phyloP scores from a whole-genome alignment of 352 stramenopile genomes.

The Pythium oligandrum region DNA sequence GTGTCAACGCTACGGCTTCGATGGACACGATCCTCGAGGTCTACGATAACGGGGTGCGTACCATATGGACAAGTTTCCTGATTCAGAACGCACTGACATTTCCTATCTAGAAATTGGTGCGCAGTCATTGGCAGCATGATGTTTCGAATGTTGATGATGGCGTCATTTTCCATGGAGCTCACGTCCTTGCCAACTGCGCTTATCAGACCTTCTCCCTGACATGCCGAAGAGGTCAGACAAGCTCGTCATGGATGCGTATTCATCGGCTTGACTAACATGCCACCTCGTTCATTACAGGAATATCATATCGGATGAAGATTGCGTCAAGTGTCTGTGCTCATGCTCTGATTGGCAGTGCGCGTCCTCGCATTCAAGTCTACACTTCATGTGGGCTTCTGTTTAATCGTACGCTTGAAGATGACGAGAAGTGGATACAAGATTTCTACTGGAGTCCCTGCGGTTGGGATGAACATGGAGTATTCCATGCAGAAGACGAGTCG shows the following conservation, averaged over 20 bases:
- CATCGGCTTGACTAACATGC: no score
- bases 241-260: not conserved
- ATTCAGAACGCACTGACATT: no score
- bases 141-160: no score
- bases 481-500: slow-evolving; percentile 10
- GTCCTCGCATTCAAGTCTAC: slow-evolving; percentile 51
- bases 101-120: not conserved
- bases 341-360: slow-evolving; percentile 9
- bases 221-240: slow-evolving; percentile 8
- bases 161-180: no score
- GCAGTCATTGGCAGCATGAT: slow-evolving; percentile 11
- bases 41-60: slow-evolving; percentile 28
- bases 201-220: slow-evolving; percentile 12
- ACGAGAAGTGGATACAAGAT: slow-evolving; percentile 22
- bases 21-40: slow-evolving; percentile 50
- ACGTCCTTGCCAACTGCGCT: slow-evolving; percentile 1
- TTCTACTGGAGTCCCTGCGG: slow-evolving; percentile 56
- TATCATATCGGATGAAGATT: slow-evolving; percentile 7
- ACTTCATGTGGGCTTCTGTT: slow-evolving; percentile 33
- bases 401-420: slow-evolving; percentile 17
- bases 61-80: not conserved
- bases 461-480: slow-evolving; percentile 31
- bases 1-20: slow-evolving; percentile 19
- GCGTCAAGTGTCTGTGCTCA: not conserved
- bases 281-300: not conserved